Percentiles rank a stretch among this genome's conserved stretches.
These are phyloP conservation scores for Geranium rotundifolium DNA, from an alignment of 345 rosid genomes.

Conservation along the genomic window DNA sequence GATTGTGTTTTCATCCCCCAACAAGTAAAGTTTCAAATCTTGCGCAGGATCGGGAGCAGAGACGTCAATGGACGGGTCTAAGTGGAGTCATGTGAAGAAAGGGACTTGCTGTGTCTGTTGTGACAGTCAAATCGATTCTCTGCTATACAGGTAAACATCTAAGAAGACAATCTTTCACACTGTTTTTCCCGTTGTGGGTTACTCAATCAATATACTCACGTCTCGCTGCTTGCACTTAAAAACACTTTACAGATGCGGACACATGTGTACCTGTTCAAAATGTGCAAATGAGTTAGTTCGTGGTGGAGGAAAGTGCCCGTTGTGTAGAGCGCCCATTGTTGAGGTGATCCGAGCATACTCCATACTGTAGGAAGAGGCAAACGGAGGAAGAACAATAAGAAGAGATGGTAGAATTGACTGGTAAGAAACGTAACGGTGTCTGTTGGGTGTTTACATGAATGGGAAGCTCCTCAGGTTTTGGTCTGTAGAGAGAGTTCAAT, in stretches of 20 bases:
- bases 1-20: neutral
- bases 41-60: conserved; percentile 48
- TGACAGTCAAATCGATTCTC: conserved; percentile 87
- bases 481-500: conserved; percentile 13
- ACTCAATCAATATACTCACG: neutral
- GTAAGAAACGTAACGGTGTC: conserved; percentile 13
- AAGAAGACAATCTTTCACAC: neutral
- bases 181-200: no score
- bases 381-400: conserved; percentile 2
- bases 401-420: conserved; percentile 10
- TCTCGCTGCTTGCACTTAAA: neutral
- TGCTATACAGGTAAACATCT: conserved; percentile 65
- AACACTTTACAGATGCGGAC: conserved; percentile 68
- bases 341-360: conserved; percentile 98
- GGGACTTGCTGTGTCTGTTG: conserved; percentile 98
- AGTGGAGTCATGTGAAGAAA: conserved; percentile 84
- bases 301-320: conserved; percentile 86
- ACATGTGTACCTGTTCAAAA: conserved; percentile 96
- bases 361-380: conserved; percentile 44
- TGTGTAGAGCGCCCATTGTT: conserved; percentile 89
- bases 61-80: conserved; percentile 86
- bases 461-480: conserved; percentile 10
- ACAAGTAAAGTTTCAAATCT: neutral
- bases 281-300: conserved; percentile 88
- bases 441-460: conserved; percentile 6